A percentile compares a stretch with the other conserved stretches of the same genome.
Evolutionary conservation across 306 rosid genomes (phyloP).

Genomic region (Cercis canadensis): DNA sequence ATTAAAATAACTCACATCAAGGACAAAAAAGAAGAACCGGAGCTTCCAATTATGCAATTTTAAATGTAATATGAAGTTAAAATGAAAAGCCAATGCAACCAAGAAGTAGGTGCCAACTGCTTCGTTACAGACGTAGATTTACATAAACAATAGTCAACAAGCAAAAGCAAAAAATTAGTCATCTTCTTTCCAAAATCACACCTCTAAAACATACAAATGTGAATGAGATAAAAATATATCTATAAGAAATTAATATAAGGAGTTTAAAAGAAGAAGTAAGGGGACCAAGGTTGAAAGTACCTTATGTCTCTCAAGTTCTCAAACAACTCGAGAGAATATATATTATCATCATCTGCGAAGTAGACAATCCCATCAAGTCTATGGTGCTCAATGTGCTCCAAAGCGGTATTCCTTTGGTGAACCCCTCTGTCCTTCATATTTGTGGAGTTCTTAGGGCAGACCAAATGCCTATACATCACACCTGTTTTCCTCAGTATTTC

Average conservation of each 20-base stretch:
- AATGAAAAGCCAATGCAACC: slow-evolving; percentile 21
- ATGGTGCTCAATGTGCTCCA: slow-evolving; percentile 91
- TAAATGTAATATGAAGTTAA: slow-evolving; percentile 3
- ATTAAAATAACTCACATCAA: neutral
- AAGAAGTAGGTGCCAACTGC: slow-evolving; percentile 12
- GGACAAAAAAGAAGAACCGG: neutral
- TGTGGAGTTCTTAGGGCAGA: slow-evolving; percentile 63
- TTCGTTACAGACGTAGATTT: neutral
- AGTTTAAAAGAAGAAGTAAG: neutral
- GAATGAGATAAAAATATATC: slow-evolving; percentile 28
- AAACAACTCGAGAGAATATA: slow-evolving; percentile 81
- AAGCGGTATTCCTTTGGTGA: slow-evolving; percentile 89
- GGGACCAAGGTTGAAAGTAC: slow-evolving; percentile 42
- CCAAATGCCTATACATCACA: slow-evolving; percentile 92
- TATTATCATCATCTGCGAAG: slow-evolving; percentile 93
- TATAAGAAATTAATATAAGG: slow-evolving; percentile 8
- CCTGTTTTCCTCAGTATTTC: slow-evolving; percentile 92
- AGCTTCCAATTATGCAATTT: neutral
- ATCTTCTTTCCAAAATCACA: neutral
- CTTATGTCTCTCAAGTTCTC: slow-evolving; percentile 76
- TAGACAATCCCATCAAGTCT: slow-evolving; percentile 89
- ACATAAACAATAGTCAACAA: slow-evolving; percentile 13
- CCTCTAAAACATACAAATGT: slow-evolving; percentile 18
- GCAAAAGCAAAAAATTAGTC: slow-evolving; percentile 13
- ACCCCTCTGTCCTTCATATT: slow-evolving; percentile 90